These are phyloP conservation scores for Eucalyptus grandis DNA, from an alignment of 345 rosid species.

Conservation along the genomic window DNA sequence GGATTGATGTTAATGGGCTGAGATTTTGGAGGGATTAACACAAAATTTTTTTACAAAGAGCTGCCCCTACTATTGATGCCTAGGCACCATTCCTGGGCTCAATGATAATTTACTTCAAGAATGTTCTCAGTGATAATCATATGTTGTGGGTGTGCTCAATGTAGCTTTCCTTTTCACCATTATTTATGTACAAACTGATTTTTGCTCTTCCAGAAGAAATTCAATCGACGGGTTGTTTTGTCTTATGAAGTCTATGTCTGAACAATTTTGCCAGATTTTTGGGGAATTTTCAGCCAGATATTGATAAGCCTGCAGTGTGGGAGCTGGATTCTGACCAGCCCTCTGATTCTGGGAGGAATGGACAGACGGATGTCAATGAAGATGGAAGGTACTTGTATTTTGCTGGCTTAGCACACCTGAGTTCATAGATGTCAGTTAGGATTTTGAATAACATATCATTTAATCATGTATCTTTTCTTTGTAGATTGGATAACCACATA, in stretches of 20 bases:
- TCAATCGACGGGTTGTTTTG: neutral
- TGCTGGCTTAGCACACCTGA: neutral
- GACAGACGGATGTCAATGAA: conserved; percentile 36
- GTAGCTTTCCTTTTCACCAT: neutral
- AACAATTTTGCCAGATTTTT: conserved; percentile 54
- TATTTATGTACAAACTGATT: neutral
- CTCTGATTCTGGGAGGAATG: conserved; percentile 37
- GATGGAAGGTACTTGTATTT: conserved; percentile 51
- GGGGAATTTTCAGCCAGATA: conserved; percentile 78
- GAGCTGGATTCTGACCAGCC: conserved; percentile 61
- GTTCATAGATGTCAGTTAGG: neutral
- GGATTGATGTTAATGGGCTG: neutral
- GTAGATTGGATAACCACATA: neutral
- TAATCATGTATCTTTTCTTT: neutral
- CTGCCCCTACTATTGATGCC: neutral
- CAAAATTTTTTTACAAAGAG: neutral
- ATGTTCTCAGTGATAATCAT: neutral
- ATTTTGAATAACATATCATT: neutral
- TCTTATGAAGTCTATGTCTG: neutral
- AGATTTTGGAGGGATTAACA: neutral
- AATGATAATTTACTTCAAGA: neutral
- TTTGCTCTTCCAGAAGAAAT: neutral
- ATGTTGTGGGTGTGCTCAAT: neutral
- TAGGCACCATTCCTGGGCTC: neutral
- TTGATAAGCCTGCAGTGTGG: conserved; percentile 69